Evolutionary conservation across 371 early-diverging fungal genomes (phyloP), one percentile per base, ranked within the genome.

Genomic region (Batkoa obscura): DNA sequence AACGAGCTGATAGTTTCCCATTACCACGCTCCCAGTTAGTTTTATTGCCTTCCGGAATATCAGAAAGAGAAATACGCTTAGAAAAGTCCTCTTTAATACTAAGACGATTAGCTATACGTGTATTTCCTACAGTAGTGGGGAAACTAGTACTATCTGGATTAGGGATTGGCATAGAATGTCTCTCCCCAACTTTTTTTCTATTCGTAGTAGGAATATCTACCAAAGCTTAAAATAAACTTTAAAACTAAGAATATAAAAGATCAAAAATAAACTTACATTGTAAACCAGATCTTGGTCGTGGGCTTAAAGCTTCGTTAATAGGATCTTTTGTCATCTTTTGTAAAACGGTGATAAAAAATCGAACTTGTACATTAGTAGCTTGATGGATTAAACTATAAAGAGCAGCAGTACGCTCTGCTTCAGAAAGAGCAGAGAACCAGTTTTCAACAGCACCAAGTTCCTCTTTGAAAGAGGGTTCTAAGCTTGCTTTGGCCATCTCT

Each of bases 361-460:
- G 76, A 55, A 88, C 78, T 67, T 94, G 95, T 35, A 92, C 84
- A 50, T 76, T 88, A 8, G 81, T 85, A 3, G 87, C 79, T 64
- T 90, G 85, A 63, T 91, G 90, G 52, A 92, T 68, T 39, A 95
- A 71, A 32, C 83, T 79, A 65, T 91, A 93, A 47, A 95, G 73
- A 32, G 89, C 83, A 30, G 92, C 82, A 1, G 92, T 94, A 32
- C 90, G 73, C 68, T 95, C 96, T 30, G 89, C 81, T 61, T 90
- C 90, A 3, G 83, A 74, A 55, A 92, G 72, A 33, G 87, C 88
- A 9, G 74, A 70, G 71, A 91, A 93, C 95, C 95, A 94, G 59
- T 91, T 84, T 63, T 94, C 91, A 49, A 94, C 88, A 45, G 90
- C 88, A 33, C 79, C 76, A 46, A 93, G 74, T 65, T 95, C 96